phyloP scores from a whole-genome alignment of 2,329 filamentous ascomycete genomes.

The Arthrobotrys pseudoclavata region DNA sequence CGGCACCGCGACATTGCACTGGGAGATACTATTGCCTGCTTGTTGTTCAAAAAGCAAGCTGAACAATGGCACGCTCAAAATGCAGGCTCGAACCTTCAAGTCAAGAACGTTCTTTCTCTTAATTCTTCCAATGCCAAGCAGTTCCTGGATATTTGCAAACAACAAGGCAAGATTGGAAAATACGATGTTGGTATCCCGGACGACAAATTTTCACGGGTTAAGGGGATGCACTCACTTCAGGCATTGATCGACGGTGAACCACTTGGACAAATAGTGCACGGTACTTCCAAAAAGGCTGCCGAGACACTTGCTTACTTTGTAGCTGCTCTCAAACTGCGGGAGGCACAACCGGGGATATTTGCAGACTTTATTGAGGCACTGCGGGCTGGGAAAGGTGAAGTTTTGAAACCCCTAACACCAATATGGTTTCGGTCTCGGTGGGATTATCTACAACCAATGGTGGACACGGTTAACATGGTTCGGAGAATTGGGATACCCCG shows the following conservation, averaged over 20 bases:
- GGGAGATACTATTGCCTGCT: conserved; percentile 66
- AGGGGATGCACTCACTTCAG: conserved; percentile 32
- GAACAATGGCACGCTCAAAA: conserved; percentile 65
- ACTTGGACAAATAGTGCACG: conserved; percentile 41
- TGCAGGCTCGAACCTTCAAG: conserved; percentile 63
- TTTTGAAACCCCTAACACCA: conserved; percentile 64
- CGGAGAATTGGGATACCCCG: conserved; percentile 65
- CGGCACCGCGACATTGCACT: conserved; percentile 62
- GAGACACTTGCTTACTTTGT: conserved; percentile 65
- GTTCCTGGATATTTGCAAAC: conserved; percentile 66
- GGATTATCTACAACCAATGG: conserved; percentile 65
- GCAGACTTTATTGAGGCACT: conserved; percentile 65
- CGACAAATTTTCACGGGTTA: neutral
- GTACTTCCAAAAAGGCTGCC: conserved; percentile 65
- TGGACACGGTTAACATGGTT: conserved; percentile 65
- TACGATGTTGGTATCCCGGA: conserved; percentile 60
- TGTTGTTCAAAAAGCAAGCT: conserved; percentile 66
- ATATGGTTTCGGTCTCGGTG: conserved; percentile 64
- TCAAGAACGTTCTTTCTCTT: conserved; percentile 64
- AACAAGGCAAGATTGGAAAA: conserved; percentile 40
- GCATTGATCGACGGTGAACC: conserved; percentile 20
- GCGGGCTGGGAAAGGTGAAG: conserved; percentile 64
- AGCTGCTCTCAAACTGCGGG: conserved; percentile 65
- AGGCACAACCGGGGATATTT: conserved; percentile 65
- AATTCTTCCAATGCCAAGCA: conserved; percentile 66